phyloP scores from a whole-genome alignment of 129 eudicot genomes.

The Helichrysum umbraculigerum region DNA sequence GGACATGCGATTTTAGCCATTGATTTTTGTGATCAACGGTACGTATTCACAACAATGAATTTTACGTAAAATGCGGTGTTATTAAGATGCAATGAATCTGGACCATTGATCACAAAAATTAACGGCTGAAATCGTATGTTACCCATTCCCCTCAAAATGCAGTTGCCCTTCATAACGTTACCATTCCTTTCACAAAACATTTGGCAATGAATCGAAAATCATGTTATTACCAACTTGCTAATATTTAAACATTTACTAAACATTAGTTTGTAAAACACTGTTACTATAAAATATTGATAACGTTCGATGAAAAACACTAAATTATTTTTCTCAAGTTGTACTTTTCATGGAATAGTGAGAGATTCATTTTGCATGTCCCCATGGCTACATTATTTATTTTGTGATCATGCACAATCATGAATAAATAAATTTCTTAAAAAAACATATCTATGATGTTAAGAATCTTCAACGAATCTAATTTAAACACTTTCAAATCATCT shows the following conservation, averaged over 20 bases:
- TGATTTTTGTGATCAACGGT: too few species aligned
- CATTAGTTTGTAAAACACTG: neutral
- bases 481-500: neutral
- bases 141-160: too few species aligned
- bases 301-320: neutral
- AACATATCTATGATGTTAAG: neutral
- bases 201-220: too few species aligned
- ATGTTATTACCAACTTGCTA: neutral
- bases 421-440: neutral
- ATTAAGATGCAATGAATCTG: too few species aligned
- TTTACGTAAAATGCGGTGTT: too few species aligned
- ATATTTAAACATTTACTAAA: neutral
- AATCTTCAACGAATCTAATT: neutral
- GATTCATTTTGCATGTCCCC: conserved; percentile 5
- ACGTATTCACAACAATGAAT: too few species aligned
- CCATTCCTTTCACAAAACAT: too few species aligned
- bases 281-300: neutral
- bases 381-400: conserved; percentile 7
- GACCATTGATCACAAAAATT: too few species aligned
- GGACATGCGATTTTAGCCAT: too few species aligned
- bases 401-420: conserved; percentile 30
- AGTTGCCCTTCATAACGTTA: too few species aligned
- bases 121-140: too few species aligned
- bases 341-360: neutral
- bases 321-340: conserved; percentile 16